Evolutionary conservation across 176 grass and related monocot genomes (phyloP).

Genomic region (Areca catechu): DNA sequence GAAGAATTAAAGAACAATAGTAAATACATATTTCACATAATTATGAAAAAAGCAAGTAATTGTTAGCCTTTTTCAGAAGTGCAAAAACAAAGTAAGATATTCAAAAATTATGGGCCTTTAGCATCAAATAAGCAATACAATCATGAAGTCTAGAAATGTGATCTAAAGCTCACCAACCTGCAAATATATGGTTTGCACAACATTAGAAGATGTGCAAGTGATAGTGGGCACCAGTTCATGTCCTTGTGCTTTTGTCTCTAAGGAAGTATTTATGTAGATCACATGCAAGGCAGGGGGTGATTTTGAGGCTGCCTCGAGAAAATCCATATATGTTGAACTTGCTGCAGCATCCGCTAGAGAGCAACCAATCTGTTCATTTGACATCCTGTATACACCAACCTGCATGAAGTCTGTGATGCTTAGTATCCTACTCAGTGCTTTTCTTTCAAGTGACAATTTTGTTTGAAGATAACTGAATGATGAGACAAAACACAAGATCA

Average conservation of each 20-base stretch:
- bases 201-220: conserved; percentile 97
- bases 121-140: too few relatives aligned
- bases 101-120: too few relatives aligned
- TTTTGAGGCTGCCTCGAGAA: conserved; percentile 58
- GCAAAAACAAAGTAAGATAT: too few relatives aligned
- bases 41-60: neutral
- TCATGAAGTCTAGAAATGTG: neutral
- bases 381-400: conserved; percentile 98
- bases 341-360: conserved; percentile 92
- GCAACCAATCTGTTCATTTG: conserved; percentile 80
- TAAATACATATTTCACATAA: neutral
- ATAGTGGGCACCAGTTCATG: conserved; percentile 97
- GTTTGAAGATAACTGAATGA: too few relatives aligned
- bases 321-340: conserved; percentile 71
- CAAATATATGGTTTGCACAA: conserved; percentile 90
- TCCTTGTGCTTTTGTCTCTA: conserved; percentile 86
- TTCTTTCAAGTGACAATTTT: too few relatives aligned
- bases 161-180: conserved; percentile 42
- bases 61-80: too few relatives aligned
- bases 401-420: conserved; percentile 22
- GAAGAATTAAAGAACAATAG: neutral
- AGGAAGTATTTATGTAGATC: conserved; percentile 96
- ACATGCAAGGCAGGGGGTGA: conserved; percentile 83
- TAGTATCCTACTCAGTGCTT: too few relatives aligned
- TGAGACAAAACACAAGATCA: too few relatives aligned